phyloP scores from a whole-genome alignment of 225 moss, liverwort and hornwort genomes.

The Sphagnum contortum region DNA sequence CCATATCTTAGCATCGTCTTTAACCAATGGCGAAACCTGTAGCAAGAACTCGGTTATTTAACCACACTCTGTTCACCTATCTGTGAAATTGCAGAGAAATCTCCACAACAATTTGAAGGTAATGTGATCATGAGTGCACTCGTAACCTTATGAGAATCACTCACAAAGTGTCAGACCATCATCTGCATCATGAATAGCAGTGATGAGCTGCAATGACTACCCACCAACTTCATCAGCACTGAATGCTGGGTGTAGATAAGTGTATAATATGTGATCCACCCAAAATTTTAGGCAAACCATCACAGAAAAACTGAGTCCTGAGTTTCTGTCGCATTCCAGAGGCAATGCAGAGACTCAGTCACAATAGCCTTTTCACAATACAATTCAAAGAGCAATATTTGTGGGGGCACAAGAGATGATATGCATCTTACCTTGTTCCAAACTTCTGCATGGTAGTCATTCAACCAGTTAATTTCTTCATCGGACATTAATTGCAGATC shows the following conservation, averaged over 20 bases:
- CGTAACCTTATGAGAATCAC: too few species aligned
- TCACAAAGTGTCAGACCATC: too few species aligned
- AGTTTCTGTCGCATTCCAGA: neutral
- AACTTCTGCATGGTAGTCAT: conserved; percentile 85
- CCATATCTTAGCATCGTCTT: conserved; percentile 67
- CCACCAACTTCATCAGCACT: neutral
- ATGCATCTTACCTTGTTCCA: conserved; percentile 68
- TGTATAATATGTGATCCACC: too few species aligned
- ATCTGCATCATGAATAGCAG: too few species aligned
- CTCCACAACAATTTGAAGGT: too few species aligned
- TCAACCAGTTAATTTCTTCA: conserved; percentile 80
- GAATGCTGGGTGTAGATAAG: too few species aligned
- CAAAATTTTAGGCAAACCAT: too few species aligned
- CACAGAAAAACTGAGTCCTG: neutral
- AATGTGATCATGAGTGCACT: too few species aligned
- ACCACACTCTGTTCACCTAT: too few species aligned
- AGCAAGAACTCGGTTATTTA: neutral
- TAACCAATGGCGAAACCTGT: conserved; percentile 75
- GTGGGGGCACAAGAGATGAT: neutral
- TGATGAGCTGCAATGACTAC: neutral
- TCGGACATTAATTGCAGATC: conserved; percentile 63
- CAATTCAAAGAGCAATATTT: neutral
- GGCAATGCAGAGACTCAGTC: neutral
- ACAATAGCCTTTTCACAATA: neutral
- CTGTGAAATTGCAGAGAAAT: too few species aligned